phyloP scores from a whole-genome alignment of 2,329 filamentous ascomycete genomes.

The Pseudopithomyces maydicus region DNA sequence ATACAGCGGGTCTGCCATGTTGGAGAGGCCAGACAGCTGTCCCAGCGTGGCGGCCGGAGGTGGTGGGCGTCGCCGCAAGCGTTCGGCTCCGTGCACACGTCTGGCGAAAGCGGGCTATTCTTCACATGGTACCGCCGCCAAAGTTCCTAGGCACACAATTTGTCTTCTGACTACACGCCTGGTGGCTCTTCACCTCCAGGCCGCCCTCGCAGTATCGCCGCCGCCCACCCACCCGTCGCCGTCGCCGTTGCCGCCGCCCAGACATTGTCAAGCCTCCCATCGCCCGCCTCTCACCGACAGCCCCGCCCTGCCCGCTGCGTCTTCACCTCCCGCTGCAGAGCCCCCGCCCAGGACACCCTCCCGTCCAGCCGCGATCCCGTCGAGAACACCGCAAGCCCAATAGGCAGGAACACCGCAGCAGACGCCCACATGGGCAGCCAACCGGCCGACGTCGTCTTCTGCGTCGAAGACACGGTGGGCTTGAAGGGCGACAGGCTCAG shows the following conservation, averaged over 20 bases:
- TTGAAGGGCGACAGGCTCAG: constrained; percentile 45
- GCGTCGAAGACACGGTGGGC: constrained; percentile 50
- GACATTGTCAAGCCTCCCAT: constrained; percentile 24
- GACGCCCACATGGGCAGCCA: constrained; percentile 16
- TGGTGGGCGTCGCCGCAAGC: background rate
- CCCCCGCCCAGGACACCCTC: constrained; percentile 18
- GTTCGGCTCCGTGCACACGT: background rate
- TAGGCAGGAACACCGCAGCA: background rate
- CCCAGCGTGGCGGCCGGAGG: background rate
- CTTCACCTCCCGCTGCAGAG: constrained; percentile 1
- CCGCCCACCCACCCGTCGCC: background rate
- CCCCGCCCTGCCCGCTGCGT: constrained; percentile 18
- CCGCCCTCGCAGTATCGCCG: constrained; percentile 5
- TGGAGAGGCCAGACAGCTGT: background rate
- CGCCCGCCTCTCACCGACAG: constrained; percentile 22
- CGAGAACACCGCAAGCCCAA: background rate
- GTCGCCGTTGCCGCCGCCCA: background rate
- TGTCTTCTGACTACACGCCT: constrained; percentile 16
- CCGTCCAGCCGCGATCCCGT: constrained; percentile 6
- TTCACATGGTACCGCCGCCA: constrained; percentile 9
- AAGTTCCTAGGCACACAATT: constrained; percentile 8
- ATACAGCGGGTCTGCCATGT: constrained; percentile 67
- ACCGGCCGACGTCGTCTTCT: constrained; percentile 35
- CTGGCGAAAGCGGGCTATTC: constrained; percentile 7
- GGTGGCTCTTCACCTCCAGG: constrained; percentile 9